Evolutionary conservation across 2,329 filamentous ascomycete genomes (phyloP), one percentile per base, ranked within the genome.

Genomic region (Diplocarpon mali): DNA sequence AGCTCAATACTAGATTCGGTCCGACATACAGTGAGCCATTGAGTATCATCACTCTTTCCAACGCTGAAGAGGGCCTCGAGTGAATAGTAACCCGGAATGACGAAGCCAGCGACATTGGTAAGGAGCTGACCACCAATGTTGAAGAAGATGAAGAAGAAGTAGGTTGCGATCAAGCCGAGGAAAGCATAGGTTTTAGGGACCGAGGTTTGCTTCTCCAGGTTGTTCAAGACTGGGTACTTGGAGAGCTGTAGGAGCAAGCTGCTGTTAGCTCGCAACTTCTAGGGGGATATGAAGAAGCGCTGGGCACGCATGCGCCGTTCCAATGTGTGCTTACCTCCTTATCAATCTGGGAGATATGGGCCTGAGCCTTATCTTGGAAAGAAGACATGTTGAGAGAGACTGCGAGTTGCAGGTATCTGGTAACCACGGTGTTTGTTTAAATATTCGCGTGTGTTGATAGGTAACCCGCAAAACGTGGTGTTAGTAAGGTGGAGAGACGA

Each of bases 61-160:
- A 71, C 60, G 47, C 73, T 81, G 69, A 92, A 92, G 49, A 93
- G 71, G 29, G 86, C 85, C 56, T 76, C 70, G 45, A 92, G 69
- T 30, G 85, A 90, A 68, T 90, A 93, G 73, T 92, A 92, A 49
- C 79, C 81, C 20, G 86, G 86, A 51, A 93, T 75, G 57, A 84
- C 68, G 64, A 92, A 92, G 51, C 86, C 86, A 56, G 85, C 85
- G 55, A 88, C 68, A 71, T 93, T 93, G 68, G 86, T 88, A 57
- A 93, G 72, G 62, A 92, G 83, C 68, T 89, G 85, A 58, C 86
- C 85, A 53, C 83, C 86, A 54, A 92, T 83, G 76, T 93, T 93
- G 75, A 93, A 88, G 70, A 92, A 80, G 68, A 92, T 85, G 58
- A 92, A 78, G 72, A 90, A 87, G 70, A 92, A 87, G 74, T 93